Evolutionary conservation across 1,284 basidiomycete genomes (phyloP).

Genomic region (Wolfiporia cocos): DNA sequence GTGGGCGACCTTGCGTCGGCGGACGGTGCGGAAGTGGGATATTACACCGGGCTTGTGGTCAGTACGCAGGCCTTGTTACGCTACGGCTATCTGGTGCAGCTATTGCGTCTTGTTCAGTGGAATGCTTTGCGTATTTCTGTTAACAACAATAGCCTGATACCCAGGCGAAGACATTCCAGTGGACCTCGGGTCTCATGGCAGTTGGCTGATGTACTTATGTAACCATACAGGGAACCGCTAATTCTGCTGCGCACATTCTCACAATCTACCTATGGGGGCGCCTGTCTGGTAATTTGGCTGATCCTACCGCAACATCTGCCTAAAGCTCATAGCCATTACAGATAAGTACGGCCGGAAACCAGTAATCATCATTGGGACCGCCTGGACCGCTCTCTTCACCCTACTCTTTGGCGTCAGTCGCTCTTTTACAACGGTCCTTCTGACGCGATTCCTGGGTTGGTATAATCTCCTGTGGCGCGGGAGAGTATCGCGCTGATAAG

Average conservation of each 20-base stretch:
- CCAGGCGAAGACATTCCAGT: no score
- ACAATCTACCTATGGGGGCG: constrained; percentile 30
- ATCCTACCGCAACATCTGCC: neutral
- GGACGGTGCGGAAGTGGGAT: constrained; percentile 24
- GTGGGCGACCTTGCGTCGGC: constrained; percentile 25
- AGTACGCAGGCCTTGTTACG: no score
- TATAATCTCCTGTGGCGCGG: no score
- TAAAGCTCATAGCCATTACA: constrained; percentile 25
- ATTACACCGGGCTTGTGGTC: constrained; percentile 29
- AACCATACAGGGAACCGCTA: constrained; percentile 20
- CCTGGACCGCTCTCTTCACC: constrained; percentile 43
- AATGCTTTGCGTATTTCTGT: no score
- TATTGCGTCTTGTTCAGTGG: no score
- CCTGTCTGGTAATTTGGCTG: constrained; percentile 23
- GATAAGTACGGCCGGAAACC: constrained; percentile 56
- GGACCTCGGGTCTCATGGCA: neutral
- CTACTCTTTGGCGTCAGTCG: constrained; percentile 50
- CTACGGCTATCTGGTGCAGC: no score
- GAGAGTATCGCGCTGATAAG: neutral
- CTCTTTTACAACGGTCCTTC: constrained; percentile 38
- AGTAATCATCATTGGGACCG: constrained; percentile 47
- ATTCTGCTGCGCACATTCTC: constrained; percentile 25
- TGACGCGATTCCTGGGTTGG: constrained; percentile 36
- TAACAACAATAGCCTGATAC: no score
- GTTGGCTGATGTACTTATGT: no score